phyloP scores from a whole-genome alignment of 495 filamentous ascomycete genomes.

The Chaetomidium leptoderma region DNA sequence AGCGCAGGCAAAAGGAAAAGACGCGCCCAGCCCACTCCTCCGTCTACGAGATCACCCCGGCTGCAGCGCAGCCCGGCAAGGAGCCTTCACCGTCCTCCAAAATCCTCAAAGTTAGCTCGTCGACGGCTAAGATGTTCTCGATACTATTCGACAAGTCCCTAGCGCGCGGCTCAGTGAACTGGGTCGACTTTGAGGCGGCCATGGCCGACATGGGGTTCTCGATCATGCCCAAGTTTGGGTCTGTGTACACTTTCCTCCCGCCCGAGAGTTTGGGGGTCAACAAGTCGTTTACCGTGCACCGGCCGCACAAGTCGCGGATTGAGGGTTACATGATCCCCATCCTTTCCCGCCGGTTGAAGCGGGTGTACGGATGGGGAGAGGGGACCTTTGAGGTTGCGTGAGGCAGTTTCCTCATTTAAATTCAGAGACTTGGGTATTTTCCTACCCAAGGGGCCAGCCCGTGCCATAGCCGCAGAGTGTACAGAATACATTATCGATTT shows the following conservation, averaged over 20 bases:
- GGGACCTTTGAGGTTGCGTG: background rate
- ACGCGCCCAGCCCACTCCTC: slow-evolving; percentile 33
- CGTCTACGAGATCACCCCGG: slow-evolving; percentile 26
- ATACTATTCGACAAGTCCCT: slow-evolving; percentile 27
- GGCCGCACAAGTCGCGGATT: slow-evolving; percentile 28
- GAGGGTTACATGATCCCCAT: slow-evolving; percentile 21
- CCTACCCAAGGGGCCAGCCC: no score
- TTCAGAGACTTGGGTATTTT: no score
- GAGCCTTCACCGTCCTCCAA: slow-evolving; percentile 3
- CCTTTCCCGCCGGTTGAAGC: slow-evolving; percentile 22
- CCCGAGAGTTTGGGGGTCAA: slow-evolving; percentile 16
- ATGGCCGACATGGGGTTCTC: slow-evolving; percentile 35
- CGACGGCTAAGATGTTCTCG: slow-evolving; percentile 30
- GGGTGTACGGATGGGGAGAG: slow-evolving; percentile 27
- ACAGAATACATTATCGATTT: no score
- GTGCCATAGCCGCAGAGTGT: no score
- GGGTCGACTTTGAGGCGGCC: slow-evolving; percentile 35
- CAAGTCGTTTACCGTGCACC: slow-evolving; percentile 24
- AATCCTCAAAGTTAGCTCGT: slow-evolving; percentile 26
- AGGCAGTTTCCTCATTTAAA: no score
- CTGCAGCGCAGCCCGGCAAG: background rate
- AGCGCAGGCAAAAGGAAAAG: slow-evolving; percentile 36
- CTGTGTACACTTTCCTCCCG: slow-evolving; percentile 27
- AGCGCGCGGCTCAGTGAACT: slow-evolving; percentile 30
- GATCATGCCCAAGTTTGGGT: slow-evolving; percentile 29